A percentile compares a stretch with the other conserved stretches of the same genome.
phyloP scores from a whole-genome alignment of 2,329 filamentous ascomycete species.

The Capronia epimyces region DNA sequence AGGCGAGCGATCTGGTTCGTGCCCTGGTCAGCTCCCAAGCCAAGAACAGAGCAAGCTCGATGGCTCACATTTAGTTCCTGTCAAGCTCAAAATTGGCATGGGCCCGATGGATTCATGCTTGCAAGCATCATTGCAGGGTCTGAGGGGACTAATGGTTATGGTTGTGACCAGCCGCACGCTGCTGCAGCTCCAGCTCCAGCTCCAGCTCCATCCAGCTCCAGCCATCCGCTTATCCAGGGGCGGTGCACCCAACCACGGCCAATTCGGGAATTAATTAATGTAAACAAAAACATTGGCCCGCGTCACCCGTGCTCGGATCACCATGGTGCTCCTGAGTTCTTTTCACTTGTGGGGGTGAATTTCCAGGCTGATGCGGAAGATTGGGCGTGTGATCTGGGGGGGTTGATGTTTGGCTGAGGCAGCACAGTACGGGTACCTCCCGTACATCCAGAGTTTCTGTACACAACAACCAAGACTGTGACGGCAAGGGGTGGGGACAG shows the following conservation, averaged over 20 bases:
- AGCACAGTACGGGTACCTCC: background rate
- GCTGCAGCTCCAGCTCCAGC: background rate
- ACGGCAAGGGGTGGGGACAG: background rate
- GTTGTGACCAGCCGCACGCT: background rate
- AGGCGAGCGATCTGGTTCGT: conserved; percentile 15
- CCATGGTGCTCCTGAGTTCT: background rate
- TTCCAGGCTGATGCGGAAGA: background rate
- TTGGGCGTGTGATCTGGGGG: background rate
- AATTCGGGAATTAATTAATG: background rate
- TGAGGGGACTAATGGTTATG: too few relatives aligned
- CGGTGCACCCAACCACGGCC: background rate
- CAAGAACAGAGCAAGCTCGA: background rate
- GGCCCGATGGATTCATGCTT: background rate
- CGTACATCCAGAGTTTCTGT: background rate
- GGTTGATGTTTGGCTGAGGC: background rate
- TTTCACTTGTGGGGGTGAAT: background rate
- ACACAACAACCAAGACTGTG: background rate
- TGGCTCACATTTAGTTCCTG: background rate
- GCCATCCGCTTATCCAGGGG: background rate
- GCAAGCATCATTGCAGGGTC: too few relatives aligned
- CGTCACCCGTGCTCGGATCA: background rate
- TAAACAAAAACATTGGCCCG: background rate
- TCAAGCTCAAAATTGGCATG: background rate
- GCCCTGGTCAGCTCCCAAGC: conserved; percentile 9
- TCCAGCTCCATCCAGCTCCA: background rate